Evolutionary conservation across 2,329 filamentous ascomycete genomes (phyloP), one percentile per base, ranked within the genome.

Genomic region (Pseudopithomyces chartarum): DNA sequence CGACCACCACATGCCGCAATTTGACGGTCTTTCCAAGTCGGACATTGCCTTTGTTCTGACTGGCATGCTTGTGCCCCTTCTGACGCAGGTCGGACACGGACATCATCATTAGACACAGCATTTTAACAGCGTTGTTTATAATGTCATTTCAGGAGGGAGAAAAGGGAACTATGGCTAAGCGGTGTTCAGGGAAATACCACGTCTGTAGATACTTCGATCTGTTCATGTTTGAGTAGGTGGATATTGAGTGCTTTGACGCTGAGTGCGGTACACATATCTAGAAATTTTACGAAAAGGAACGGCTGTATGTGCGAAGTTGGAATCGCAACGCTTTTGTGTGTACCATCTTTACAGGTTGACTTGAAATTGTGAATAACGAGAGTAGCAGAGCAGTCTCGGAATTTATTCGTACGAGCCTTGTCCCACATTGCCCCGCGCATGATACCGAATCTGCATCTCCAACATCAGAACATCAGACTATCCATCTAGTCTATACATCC

Each of bases 21-120:
- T n/a, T 6, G 84, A 68, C 79, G 82, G 56, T 84, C 84, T 70
- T 76, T 83, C 69, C 36, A 73, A 69, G 42, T 60, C 61, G 8
- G 76, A 87, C 48, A 87, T 92, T 52, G 86, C 86, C 12, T 67
- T 72, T 6, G 90, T 89, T 2, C 84, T 92, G 13, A 82, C 82
- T 23, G 91, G 91, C 60, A 94, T 95, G 90, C 74, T 94, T 52
- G 73, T 95, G 52, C 91, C 91, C 13, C 81, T 94, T 39, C 76
- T 93, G 40, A 91, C 90, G 19, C 90, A 92, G 66, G 85, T 92
- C 62, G 90, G 90, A 2, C 90, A 71, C 62, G 90, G 90, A 2
- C 90, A 71, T 47, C 87, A 89, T 67, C 88, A 92, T 69, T 72
- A 42, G 65, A 20, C 34, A 38, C 29, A 39, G 44, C 40, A 48